These are phyloP conservation scores for Diaporthe aspalathi DNA, from an alignment of 2,329 filamentous ascomycete species.

Conservation along the genomic window DNA sequence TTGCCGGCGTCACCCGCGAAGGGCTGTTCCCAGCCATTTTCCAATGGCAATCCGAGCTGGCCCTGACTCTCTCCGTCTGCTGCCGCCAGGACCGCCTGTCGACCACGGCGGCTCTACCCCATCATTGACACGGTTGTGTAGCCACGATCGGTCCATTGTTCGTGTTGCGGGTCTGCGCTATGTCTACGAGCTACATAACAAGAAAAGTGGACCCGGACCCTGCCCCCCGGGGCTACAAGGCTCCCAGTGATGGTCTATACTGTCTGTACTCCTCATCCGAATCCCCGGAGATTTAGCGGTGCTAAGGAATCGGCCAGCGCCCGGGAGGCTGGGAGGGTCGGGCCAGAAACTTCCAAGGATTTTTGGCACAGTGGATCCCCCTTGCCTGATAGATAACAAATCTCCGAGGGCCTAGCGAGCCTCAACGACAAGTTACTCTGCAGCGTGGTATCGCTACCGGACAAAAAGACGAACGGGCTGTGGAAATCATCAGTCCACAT, in stretches of 20 bases:
- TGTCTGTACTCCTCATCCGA: not conserved
- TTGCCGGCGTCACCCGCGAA: conserved; percentile 4
- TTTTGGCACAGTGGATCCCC: conserved; percentile 13
- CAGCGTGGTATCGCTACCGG: conserved; percentile 13
- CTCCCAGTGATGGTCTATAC: not conserved
- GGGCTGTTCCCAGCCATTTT: not conserved
- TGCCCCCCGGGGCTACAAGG: conserved; percentile 11
- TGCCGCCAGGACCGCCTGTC: not conserved
- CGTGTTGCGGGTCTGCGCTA: conserved; percentile 7
- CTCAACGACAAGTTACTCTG: not conserved
- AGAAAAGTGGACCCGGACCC: not conserved
- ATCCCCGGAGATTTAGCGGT: conserved; percentile 3
- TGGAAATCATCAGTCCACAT: not conserved
- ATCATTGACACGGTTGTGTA: not conserved
- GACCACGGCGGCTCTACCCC: not conserved
- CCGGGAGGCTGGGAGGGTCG: not conserved
- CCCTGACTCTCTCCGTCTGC: conserved; percentile 21
- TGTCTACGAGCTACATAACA: not conserved
- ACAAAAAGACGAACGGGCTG: not conserved
- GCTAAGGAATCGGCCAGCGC: not conserved
- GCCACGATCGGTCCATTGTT: not conserved
- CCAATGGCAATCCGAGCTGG: not conserved
- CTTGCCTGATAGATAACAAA: conserved; percentile 13
- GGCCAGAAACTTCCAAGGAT: not conserved
- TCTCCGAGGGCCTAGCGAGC: conserved; percentile 8